Conservation (phyloP, 2,329 filamentous ascomycete species). For the Fusarium mexicanum region DNA sequence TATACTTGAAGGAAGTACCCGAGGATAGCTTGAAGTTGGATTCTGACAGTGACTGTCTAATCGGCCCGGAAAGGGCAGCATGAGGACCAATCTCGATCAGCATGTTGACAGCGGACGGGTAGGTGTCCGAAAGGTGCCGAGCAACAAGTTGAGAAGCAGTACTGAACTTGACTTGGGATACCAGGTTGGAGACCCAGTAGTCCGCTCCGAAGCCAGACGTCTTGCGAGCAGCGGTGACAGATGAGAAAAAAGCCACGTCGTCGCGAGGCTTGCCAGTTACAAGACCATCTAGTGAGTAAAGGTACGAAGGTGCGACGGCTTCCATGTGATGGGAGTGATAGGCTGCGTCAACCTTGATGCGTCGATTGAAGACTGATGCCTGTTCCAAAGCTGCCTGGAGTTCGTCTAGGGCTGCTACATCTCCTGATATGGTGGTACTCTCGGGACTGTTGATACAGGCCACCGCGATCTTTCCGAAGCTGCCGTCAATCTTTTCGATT, state of each 20-base stretch:
- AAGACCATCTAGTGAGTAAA: background rate
- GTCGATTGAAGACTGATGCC: constrained; percentile 33
- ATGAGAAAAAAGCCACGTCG: constrained; percentile 7
- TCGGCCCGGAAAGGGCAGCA: constrained; percentile 53
- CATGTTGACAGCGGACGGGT: constrained; percentile 24
- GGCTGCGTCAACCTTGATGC: constrained; percentile 51
- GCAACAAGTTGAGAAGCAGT: constrained; percentile 4
- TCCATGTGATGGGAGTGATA: constrained; percentile 55
- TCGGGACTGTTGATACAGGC: constrained; percentile 41
- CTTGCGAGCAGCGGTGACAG: background rate
- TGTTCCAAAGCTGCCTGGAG: constrained; percentile 32
- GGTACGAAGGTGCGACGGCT: constrained; percentile 11
- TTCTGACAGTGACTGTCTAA: constrained; percentile 43
- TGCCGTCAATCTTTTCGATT: background rate
- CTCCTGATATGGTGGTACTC: constrained; percentile 40
- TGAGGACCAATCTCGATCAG: constrained; percentile 51
- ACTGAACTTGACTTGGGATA: constrained; percentile 14
- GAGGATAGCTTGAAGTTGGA: constrained; percentile 14
- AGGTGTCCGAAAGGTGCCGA: constrained; percentile 38
- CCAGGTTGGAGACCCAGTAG: too few species aligned
- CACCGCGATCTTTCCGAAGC: background rate
- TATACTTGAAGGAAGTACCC: background rate
- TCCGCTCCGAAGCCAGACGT: background rate
- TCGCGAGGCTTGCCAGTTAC: background rate
- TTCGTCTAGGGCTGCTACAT: constrained; percentile 35